Conservation (phyloP, 352 stramenopile genomes). For the Plasmopara halstedii region DNA sequence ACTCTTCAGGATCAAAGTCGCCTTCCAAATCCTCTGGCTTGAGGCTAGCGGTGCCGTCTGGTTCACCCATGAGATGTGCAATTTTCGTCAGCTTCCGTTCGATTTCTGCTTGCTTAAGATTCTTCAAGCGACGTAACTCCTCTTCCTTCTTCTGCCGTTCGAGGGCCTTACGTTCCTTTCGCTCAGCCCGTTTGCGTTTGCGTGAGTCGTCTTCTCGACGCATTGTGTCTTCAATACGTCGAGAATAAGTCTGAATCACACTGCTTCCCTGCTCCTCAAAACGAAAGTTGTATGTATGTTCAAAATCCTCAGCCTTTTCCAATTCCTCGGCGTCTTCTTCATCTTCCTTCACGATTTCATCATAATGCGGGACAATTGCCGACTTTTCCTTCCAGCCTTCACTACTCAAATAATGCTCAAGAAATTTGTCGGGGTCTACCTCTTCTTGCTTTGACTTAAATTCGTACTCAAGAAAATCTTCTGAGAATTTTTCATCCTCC, state of each 20-base stretch:
- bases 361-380: slow-evolving; percentile 53
- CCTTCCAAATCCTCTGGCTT: slow-evolving; percentile 83
- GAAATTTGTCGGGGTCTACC: slow-evolving; percentile 65
- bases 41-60: slow-evolving; percentile 32
- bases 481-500: slow-evolving; percentile 62
- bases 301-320: slow-evolving; percentile 95
- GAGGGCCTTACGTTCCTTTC: slow-evolving; percentile 91
- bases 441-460: slow-evolving; percentile 51
- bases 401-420: slow-evolving; percentile 72
- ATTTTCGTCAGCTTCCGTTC: slow-evolving; percentile 92
- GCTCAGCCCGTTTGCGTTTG: slow-evolving; percentile 91
- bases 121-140: slow-evolving; percentile 95
- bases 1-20: slow-evolving; percentile 96
- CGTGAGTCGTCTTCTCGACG: slow-evolving; percentile 94
- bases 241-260: slow-evolving; percentile 78
- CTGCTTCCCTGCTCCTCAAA: slow-evolving; percentile 95
- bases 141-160: slow-evolving; percentile 97
- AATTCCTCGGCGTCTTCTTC: slow-evolving; percentile 88
- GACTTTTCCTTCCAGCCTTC: slow-evolving; percentile 82
- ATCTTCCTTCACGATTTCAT: slow-evolving; percentile 84
- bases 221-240: slow-evolving; percentile 84
- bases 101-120: slow-evolving; percentile 96
- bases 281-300: slow-evolving; percentile 99
- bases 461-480: slow-evolving; percentile 61
- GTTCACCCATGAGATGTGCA: slow-evolving; percentile 68